Conservation (phyloP, 306 rosid species). For the Vicia faba region DNA sequence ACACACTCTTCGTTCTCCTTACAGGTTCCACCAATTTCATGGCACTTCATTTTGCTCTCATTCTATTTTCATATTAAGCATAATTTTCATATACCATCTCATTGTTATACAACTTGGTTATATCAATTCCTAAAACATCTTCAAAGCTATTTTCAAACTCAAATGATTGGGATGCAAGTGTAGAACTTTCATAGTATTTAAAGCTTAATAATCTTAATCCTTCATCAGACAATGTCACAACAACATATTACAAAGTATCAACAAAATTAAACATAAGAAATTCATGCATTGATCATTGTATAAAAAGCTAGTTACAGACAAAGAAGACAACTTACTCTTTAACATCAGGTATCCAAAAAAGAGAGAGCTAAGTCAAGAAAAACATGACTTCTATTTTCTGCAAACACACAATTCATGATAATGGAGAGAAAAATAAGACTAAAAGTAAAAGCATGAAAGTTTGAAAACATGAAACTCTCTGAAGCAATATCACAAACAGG, state of each 20-base stretch:
- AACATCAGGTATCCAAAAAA: conserved; percentile 32
- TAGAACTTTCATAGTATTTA: no score
- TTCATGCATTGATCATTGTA: background rate
- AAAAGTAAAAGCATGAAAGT: no score
- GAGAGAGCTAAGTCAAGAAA: conserved; percentile 53
- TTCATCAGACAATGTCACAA: background rate
- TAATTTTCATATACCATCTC: no score
- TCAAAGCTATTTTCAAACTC: no score
- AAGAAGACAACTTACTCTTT: conserved; percentile 59
- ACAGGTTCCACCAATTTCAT: background rate
- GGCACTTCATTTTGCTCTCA: no score
- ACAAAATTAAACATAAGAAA: background rate
- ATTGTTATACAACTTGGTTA: no score
- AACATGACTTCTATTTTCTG: conserved; percentile 8
- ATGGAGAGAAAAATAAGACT: background rate
- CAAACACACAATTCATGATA: conserved; percentile 16
- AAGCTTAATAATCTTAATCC: background rate
- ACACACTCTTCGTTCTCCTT: background rate
- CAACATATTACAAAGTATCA: background rate
- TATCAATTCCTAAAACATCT: no score
- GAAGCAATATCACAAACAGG: conserved; percentile 7
- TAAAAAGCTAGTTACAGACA: background rate
- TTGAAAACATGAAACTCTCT: background rate
- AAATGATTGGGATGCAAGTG: background rate
- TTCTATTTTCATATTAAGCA: no score